phyloP scores from a whole-genome alignment of 129 eudicot species.

The Flaveria trinervia region DNA sequence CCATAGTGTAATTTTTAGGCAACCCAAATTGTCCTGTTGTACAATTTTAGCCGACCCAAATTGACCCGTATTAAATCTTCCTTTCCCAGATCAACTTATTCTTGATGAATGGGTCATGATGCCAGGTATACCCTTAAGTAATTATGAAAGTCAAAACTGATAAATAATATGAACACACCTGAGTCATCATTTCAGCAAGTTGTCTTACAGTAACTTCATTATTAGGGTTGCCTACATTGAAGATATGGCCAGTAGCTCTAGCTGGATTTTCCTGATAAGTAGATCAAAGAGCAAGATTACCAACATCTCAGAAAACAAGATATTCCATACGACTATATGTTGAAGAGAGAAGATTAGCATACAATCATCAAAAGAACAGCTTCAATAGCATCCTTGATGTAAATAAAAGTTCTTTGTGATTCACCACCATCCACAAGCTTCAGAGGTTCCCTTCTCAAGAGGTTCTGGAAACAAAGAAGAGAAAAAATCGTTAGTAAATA shows the following conservation, averaged over 20 bases:
- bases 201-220: conserved; percentile 99
- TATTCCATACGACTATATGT: neutral
- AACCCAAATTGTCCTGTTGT: too few species aligned
- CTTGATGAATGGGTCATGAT: neutral
- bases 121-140: neutral
- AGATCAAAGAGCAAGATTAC: neutral
- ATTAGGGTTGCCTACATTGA: conserved; percentile 95
- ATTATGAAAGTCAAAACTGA: neutral
- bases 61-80: neutral
- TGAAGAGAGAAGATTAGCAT: conserved; percentile 25
- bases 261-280: conserved; percentile 81
- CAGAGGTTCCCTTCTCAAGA: conserved; percentile 82
- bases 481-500: conserved; percentile 11
- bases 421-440: conserved; percentile 99
- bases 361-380: conserved; percentile 98
- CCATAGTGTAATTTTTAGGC: too few species aligned
- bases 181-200: conserved; percentile 98
- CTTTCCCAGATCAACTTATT: neutral
- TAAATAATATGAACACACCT: conserved; percentile 43
- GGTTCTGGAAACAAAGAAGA: conserved; percentile 50
- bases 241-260: conserved; percentile 91
- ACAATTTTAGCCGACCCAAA: neutral
- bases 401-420: conserved; percentile 92
- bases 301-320: conserved; percentile 10
- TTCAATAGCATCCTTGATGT: conserved; percentile 97